These are phyloP conservation scores for Conticribra guillardii DNA, from an alignment of 108 stramenopile species.

Conservation along the genomic window DNA sequence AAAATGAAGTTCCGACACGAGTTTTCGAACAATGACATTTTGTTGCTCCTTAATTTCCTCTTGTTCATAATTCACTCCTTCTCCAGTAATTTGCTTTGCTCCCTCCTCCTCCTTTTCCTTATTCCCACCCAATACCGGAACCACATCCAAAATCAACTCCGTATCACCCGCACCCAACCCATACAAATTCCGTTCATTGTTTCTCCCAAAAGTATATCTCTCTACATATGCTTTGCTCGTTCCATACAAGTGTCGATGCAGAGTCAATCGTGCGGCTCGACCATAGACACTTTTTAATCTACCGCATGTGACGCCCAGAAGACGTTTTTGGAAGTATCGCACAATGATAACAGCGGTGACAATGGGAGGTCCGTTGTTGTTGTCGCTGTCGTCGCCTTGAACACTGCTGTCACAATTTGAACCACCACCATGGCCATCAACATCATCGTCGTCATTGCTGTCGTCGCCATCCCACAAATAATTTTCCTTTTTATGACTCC, in stretches of 20 bases:
- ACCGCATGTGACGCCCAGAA: constrained; percentile 78
- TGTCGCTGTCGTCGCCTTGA: constrained; percentile 1
- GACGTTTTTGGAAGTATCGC: constrained; percentile 52
- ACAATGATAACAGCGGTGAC: constrained; percentile 63
- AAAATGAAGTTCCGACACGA: constrained; percentile 68
- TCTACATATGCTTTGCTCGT: constrained; percentile 41
- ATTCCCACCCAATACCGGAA: constrained; percentile 25
- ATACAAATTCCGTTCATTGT: constrained; percentile 50
- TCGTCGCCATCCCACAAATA: constrained; percentile 1
- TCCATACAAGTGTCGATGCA: constrained; percentile 62
- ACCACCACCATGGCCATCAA: background rate
- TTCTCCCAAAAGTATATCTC: constrained; percentile 22
- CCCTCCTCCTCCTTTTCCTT: background rate
- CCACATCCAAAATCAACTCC: constrained; percentile 71
- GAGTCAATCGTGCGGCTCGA: constrained; percentile 49
- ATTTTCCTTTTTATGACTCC: constrained; percentile 1
- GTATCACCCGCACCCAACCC: constrained; percentile 79
- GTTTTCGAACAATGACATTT: constrained; percentile 23
- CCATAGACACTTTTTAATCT: constrained; percentile 58
- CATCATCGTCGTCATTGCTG: background rate
- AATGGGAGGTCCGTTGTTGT: constrained; percentile 9
- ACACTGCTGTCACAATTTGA: background rate
- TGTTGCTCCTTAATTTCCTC: background rate
- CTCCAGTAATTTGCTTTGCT: background rate
- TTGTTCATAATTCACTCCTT: background rate